Evolutionary conservation across 78 protist species (phyloP).

Genomic region (Ministeria vibrans): DNA sequence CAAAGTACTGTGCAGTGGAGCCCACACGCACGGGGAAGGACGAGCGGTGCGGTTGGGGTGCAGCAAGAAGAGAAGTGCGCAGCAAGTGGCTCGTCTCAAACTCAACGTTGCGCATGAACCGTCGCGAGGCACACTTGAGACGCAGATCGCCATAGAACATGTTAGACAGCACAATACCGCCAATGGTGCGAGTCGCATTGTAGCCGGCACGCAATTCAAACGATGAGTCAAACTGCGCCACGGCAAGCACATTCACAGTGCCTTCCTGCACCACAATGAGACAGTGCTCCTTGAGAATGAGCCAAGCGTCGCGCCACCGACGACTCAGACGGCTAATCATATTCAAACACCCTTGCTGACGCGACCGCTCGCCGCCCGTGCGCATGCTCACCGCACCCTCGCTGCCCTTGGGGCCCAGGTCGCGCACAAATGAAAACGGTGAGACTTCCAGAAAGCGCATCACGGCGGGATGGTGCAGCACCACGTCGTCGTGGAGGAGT

Average conservation of each 20-base stretch:
- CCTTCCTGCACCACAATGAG: too few species aligned
- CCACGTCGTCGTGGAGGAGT: too few species aligned
- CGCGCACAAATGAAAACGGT: neutral
- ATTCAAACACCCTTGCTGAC: neutral
- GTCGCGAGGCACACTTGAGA: too few species aligned
- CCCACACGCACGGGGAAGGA: constrained; percentile 21
- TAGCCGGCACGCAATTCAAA: too few species aligned
- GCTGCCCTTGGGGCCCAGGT: neutral
- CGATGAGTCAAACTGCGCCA: too few species aligned
- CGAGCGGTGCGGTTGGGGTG: constrained; percentile 6
- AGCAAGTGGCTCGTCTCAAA: too few species aligned
- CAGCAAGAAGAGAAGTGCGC: neutral
- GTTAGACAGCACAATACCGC: neutral
- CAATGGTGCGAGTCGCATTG: constrained; percentile 3
- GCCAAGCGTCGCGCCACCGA: neutral
- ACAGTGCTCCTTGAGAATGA: neutral
- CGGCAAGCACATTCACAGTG: too few species aligned
- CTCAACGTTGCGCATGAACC: too few species aligned
- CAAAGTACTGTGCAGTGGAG: neutral
- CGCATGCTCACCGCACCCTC: neutral
- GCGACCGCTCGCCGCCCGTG: neutral
- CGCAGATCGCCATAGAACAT: neutral
- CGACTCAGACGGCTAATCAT: neutral
- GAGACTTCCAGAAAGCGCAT: neutral
- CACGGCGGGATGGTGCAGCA: neutral